Evolutionary conservation across 1,139 yeast species (phyloP), one percentile per base, ranked within the genome.

Genomic region (Zygosaccharomyces sapae): DNA sequence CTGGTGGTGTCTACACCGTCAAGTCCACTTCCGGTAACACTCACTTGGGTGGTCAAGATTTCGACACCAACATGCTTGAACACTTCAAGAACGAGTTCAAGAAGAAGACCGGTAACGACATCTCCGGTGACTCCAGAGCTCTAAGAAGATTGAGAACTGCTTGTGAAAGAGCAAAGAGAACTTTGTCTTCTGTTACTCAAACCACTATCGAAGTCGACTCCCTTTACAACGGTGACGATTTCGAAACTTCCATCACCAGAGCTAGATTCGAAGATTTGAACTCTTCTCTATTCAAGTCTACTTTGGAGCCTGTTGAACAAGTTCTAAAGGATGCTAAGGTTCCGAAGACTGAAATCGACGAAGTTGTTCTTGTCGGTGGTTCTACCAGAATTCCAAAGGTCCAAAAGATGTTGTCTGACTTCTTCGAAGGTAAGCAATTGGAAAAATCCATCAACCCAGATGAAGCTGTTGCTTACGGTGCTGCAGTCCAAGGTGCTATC

Each of bases 21-120:
- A 90, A 90, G 83, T 92, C 98, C 68, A 92, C 98, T 67, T 96
- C 97, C 72, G 98, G 98, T 88, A 97, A 92, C 79, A 92, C 98
- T 69, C 98, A 90, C 78, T 85, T 90, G 80, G 97, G 98, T 84
- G 97, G 97, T 85, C 96, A 90, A 81, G 97, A 90, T 80, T 90
- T 90, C 77, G 97, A 89, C 76, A 83, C 90, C 83, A 86, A 89
- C 81, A 82, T 90, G 70, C 86, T 90, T 71, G 92, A 86, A 74
- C 88, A 81, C 81, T 90, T 90, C 83, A 83, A 83, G 75, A 81
- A 82, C 68, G 97, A 89, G 71, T 90, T 90, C 92, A 84, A 88
- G 81, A 86, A 88, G 83, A 90, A 90, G 85, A 85, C 94, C 72
- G 90, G 92, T 79, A 77, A 79, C 74, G 97, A 90, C 73, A 82